phyloP scores from a whole-genome alignment of 371 early-diverging fungal genomes.

The Dinochytrium kinnereticum region DNA sequence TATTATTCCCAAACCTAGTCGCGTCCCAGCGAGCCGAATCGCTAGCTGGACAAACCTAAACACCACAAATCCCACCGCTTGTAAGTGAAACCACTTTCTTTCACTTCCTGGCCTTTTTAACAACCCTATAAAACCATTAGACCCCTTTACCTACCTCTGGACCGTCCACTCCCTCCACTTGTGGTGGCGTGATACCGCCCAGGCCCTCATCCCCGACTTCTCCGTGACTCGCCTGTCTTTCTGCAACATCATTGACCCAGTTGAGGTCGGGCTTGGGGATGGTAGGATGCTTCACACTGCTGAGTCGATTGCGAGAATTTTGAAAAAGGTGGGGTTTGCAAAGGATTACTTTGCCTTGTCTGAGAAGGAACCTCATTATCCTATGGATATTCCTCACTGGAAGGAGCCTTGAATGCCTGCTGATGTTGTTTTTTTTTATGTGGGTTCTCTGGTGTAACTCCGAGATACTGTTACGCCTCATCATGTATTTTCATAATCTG shows the following conservation, averaged over 20 bases:
- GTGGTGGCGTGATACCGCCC: constrained; percentile 36
- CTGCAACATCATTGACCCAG: constrained; percentile 34
- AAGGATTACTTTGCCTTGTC: constrained; percentile 31
- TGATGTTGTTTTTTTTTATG: not conserved
- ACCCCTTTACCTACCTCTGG: constrained; percentile 37
- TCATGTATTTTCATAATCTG: no score
- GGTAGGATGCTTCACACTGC: constrained; percentile 21
- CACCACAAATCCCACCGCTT: constrained; percentile 29
- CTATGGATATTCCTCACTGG: constrained; percentile 29
- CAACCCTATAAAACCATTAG: not conserved
- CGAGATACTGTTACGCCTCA: no score
- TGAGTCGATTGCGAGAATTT: constrained; percentile 16
- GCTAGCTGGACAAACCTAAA: constrained; percentile 31
- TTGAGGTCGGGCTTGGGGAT: constrained; percentile 31
- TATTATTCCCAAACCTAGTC: constrained; percentile 11
- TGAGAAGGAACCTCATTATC: constrained; percentile 35
- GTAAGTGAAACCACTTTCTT: not conserved
- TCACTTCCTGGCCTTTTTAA: not conserved
- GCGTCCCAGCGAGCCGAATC: constrained; percentile 24
- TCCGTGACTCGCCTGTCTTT: not conserved
- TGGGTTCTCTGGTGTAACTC: no score
- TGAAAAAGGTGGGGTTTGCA: constrained; percentile 20
- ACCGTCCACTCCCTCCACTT: constrained; percentile 33
- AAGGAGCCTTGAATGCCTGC: not conserved
- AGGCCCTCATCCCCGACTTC: constrained; percentile 18